Evolutionary conservation across 2,329 filamentous ascomycete genomes (phyloP).

Genomic region (Catunica adiposa): DNA sequence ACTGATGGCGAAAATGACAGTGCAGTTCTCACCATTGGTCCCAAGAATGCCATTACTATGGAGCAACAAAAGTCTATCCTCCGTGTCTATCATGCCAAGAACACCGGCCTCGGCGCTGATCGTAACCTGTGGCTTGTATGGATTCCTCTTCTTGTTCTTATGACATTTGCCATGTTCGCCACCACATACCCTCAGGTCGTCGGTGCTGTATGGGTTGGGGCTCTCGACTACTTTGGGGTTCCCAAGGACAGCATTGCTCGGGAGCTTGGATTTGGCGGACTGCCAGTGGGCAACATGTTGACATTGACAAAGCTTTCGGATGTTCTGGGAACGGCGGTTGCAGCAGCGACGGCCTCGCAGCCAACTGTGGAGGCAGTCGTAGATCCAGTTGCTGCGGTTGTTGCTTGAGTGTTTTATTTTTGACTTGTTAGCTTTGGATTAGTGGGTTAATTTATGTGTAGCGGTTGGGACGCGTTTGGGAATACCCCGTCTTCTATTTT

Average conservation of each 20-base stretch:
- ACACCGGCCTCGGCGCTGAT: conserved; percentile 47
- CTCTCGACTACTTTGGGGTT: conserved; percentile 14
- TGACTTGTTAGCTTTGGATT: background rate
- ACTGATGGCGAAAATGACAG: conserved; percentile 24
- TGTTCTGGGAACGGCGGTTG: conserved; percentile 12
- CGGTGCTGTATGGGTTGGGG: conserved; percentile 16
- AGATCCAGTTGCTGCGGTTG: background rate
- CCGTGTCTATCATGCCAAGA: conserved; percentile 41
- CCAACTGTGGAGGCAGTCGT: conserved; percentile 4
- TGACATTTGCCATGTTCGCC: conserved; percentile 26
- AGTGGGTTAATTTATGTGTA: background rate
- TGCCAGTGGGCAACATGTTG: conserved; percentile 13
- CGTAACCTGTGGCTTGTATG: conserved; percentile 53
- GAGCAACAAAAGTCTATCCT: conserved; percentile 49
- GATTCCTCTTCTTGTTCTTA: conserved; percentile 29
- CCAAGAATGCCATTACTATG: conserved; percentile 46
- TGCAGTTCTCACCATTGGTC: conserved; percentile 39
- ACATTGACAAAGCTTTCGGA: conserved; percentile 11
- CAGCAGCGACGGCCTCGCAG: conserved; percentile 9
- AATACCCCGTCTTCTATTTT: background rate
- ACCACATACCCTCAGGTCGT: conserved; percentile 24
- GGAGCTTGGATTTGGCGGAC: conserved; percentile 10
- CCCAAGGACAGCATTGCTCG: conserved; percentile 13
- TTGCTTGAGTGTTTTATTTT: conserved; percentile 1
- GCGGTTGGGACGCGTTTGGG: background rate